phyloP scores from a whole-genome alignment of 2,329 filamentous ascomycete genomes.

The Monosporascus sp. region DNA sequence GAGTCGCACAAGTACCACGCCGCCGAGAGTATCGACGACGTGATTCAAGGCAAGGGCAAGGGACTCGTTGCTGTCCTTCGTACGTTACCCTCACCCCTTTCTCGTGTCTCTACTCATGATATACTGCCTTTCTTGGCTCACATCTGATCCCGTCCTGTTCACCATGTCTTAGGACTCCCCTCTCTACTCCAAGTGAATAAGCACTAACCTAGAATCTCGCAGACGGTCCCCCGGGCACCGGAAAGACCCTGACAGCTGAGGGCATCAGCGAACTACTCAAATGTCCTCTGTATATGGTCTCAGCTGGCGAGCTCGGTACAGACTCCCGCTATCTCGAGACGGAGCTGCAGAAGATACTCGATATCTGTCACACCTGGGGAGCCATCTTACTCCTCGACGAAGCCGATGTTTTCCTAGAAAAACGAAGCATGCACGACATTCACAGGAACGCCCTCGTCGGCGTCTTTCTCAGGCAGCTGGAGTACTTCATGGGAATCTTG shows the following conservation, averaged over 20 bases:
- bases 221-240: constrained; percentile 76
- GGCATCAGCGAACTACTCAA: constrained; percentile 78
- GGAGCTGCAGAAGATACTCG: constrained; percentile 77
- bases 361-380: constrained; percentile 81
- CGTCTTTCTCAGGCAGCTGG: constrained; percentile 79
- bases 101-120: too few species aligned
- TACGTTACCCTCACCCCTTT: background rate
- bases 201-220: background rate
- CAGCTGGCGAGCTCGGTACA: constrained; percentile 75
- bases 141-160: too few species aligned
- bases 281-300: constrained; percentile 78
- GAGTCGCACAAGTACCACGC: constrained; percentile 79
- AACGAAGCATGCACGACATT: constrained; percentile 76
- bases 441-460: constrained; percentile 81
- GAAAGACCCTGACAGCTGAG: constrained; percentile 84
- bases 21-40: constrained; percentile 75
- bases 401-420: constrained; percentile 79
- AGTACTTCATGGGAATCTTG: constrained; percentile 88
- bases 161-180: too few species aligned
- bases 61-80: constrained; percentile 75
- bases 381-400: constrained; percentile 82
- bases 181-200: too few species aligned
- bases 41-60: constrained; percentile 79
- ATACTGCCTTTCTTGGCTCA: too few species aligned
- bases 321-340: constrained; percentile 68